Base-by-base conservation (phyloP, 495 filamentous ascomycete genomes). In the Tirmania nivea region DNA sequence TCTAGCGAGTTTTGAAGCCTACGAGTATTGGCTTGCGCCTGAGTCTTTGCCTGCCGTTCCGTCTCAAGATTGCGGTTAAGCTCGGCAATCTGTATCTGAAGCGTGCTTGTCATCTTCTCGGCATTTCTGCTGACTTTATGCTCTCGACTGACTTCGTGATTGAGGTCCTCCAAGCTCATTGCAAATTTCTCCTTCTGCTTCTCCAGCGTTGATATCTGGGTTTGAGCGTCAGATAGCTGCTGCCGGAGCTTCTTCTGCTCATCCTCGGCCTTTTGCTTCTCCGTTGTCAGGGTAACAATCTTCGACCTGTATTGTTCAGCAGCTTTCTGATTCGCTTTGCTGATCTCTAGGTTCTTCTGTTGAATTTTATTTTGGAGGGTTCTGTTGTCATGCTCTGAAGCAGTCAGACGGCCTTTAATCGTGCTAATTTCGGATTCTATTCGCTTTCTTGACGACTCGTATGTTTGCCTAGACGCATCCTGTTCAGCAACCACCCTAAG, bases 351-450 rank as follows among this genome's bases (percentile, higher is more conserved):
- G 48, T 92, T 92, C 73, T 97, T 97, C 61, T 95, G 89, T 59
- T 97, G 90, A 10, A 97, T 73, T 67, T 96, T 96, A 64, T 94
- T 97, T 49, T 96, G 73, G 0, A 97, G 71, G 36, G 87, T 79
- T n/a, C 85, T 80, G 60, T 96, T 96, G 68, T 96, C 90, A 61
- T 96, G 95, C 61, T 97, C 90, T 0, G 90, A 96, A 34, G 90
- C 90, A 11, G 81, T 77, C 50, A 97, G 73, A 34, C 90, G 80
- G 54, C 89, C 88, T 62, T 89, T 93, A 39, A 94, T 75, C 1
- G 88, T 94, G 35, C 86, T 81, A n/a, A 94, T 73, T 63, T 97
- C 90, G 45, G 85, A 75, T 63, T 95, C 89, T 7, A 94, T 70
- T 8, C 92, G 81, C 14, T 58, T 65, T 21, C 62, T 53, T 31